phyloP scores from a whole-genome alignment of 345 rosid genomes.

The Microthlaspi erraticum region DNA sequence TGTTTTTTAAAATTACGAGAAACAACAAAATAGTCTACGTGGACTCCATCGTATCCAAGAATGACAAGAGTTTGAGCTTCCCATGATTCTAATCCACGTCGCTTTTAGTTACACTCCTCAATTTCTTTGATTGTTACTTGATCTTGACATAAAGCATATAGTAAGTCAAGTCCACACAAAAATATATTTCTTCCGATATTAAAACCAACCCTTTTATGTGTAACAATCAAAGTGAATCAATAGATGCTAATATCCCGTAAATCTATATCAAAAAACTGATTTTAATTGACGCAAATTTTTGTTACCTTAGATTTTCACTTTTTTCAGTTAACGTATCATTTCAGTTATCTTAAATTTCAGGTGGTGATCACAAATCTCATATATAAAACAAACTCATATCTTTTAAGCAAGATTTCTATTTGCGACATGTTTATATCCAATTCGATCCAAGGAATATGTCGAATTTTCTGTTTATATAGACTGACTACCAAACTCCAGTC shows the following conservation, averaged over 20 bases:
- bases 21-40: slow-evolving; percentile 7
- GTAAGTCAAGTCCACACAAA: slow-evolving; percentile 18
- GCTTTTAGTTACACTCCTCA: slow-evolving; percentile 10
- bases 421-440: too few relatives aligned
- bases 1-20: not conserved
- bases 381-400: not conserved
- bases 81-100: slow-evolving; percentile 37
- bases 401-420: not conserved
- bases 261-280: not conserved
- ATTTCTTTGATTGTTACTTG: slow-evolving; percentile 5
- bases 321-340: too few relatives aligned
- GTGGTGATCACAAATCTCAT: not conserved
- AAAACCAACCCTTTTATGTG: slow-evolving; percentile 17
- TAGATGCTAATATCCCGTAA: not conserved
- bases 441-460: too few relatives aligned
- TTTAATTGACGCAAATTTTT: too few relatives aligned
- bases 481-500: not conserved
- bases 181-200: not conserved
- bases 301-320: too few relatives aligned
- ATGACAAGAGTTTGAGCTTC: slow-evolving; percentile 36
- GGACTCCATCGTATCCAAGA: slow-evolving; percentile 33
- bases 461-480: too few relatives aligned
- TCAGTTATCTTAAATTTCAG: not conserved
- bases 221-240: not conserved
- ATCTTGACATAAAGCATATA: slow-evolving; percentile 23